phyloP scores from a whole-genome alignment of 2,329 filamentous ascomycete species.

The Metarhizium anisopliae region DNA sequence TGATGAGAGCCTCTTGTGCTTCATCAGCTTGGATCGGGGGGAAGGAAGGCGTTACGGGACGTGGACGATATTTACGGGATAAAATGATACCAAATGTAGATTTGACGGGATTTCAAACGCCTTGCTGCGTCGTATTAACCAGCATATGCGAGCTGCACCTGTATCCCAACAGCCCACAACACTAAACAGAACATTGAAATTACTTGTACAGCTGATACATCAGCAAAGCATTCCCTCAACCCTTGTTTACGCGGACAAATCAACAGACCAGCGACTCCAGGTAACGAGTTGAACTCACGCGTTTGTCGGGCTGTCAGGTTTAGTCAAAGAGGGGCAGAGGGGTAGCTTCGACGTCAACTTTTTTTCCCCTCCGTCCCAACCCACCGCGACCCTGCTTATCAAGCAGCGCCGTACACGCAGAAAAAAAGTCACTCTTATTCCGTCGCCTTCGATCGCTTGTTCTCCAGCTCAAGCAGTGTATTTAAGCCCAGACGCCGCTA shows the following conservation, averaged over 20 bases:
- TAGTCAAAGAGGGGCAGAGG: neutral
- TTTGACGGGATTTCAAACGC: neutral
- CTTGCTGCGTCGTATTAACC: too few relatives aligned
- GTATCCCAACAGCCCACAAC: too few relatives aligned
- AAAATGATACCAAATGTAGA: neutral
- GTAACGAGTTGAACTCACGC: too few relatives aligned
- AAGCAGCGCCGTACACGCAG: slow-evolving; percentile 7
- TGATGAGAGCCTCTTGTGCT: neutral
- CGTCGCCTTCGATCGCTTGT: neutral
- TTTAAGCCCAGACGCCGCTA: neutral
- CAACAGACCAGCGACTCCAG: too few relatives aligned
- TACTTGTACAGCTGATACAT: too few relatives aligned
- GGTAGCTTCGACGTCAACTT: neutral
- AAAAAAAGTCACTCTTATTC: neutral
- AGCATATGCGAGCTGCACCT: too few relatives aligned
- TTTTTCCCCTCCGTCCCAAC: neutral
- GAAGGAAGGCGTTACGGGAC: neutral
- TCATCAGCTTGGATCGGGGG: neutral
- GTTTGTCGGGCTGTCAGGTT: neutral
- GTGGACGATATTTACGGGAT: neutral
- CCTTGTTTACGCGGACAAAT: too few relatives aligned
- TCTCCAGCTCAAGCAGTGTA: neutral
- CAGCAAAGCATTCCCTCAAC: too few relatives aligned
- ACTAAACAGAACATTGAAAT: too few relatives aligned
- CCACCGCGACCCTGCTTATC: slow-evolving; percentile 7